These are phyloP conservation scores for Bombardia bombarda DNA, from an alignment of 495 filamentous ascomycete species.

Conservation along the genomic window DNA sequence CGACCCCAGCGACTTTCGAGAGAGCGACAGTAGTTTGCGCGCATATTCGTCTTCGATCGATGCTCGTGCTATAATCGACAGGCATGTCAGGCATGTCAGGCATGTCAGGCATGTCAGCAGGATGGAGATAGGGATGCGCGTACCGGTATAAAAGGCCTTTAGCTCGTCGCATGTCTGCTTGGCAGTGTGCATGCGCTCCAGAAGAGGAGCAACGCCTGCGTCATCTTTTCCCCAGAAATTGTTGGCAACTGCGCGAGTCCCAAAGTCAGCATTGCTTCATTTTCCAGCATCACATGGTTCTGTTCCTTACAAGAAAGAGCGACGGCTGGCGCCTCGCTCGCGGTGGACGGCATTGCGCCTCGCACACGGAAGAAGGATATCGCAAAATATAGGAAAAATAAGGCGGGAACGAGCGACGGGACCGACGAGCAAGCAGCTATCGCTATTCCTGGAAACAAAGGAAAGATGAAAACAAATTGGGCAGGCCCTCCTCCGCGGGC, in stretches of 20 bases:
- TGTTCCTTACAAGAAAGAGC: constrained; percentile 41
- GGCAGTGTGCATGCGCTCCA: constrained; percentile 92
- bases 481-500: neutral
- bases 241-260: constrained; percentile 99
- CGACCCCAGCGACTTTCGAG: constrained; percentile 85
- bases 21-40: constrained; percentile 79
- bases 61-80: constrained; percentile 57
- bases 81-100: constrained; percentile 3
- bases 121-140: constrained; percentile 6
- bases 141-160: constrained; percentile 83
- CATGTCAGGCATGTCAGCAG: neutral
- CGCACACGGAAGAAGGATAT: too few relatives aligned
- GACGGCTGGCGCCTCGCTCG: constrained; percentile 33
- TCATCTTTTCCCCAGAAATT: constrained; percentile 99
- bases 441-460: too few relatives aligned
- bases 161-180: constrained; percentile 95
- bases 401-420: too few relatives aligned
- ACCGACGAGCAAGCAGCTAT: too few relatives aligned
- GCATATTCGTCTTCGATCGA: constrained; percentile 97
- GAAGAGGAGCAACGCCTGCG: constrained; percentile 83
- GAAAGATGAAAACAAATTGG: too few relatives aligned
- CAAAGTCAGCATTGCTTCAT: too few relatives aligned
- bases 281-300: too few relatives aligned
- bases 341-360: constrained; percentile 25
- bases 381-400: too few relatives aligned